A percentile compares a stretch with the other conserved stretches of the same genome.
phyloP scores from a whole-genome alignment of 148 eudicot species.

The Chenopodium album region DNA sequence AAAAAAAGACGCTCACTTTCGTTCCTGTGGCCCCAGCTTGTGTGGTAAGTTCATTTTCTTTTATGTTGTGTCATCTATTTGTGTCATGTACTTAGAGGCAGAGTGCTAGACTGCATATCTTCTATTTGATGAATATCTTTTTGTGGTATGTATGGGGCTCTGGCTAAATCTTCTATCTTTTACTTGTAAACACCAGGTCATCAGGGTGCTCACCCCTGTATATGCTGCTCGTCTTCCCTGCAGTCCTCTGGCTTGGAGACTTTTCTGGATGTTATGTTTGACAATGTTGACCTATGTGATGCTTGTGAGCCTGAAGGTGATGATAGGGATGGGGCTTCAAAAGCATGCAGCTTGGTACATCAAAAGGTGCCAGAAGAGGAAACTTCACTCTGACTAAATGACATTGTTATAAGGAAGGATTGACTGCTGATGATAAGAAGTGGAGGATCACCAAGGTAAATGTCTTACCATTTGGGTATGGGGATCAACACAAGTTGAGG shows the following conservation, averaged over 20 bases:
- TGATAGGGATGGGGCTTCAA: slow-evolving; percentile 79
- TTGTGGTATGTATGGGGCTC: not conserved
- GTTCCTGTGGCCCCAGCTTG: slow-evolving; percentile 97
- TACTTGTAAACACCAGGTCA: slow-evolving; percentile 50
- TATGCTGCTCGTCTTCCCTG: slow-evolving; percentile 83
- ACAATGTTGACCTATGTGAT: slow-evolving; percentile 66
- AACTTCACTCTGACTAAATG: slow-evolving; percentile 70
- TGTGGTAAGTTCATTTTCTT: slow-evolving; percentile 54
- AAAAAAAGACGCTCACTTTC: slow-evolving; percentile 69
- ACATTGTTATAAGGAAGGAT: not conserved
- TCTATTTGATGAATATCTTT: not conserved
- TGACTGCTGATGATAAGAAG: not conserved
- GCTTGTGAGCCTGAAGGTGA: slow-evolving; percentile 82
- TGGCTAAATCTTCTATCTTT: not conserved
- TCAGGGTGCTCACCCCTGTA: slow-evolving; percentile 83
- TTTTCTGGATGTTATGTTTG: slow-evolving; percentile 67
- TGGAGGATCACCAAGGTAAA: not conserved
- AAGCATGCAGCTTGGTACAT: slow-evolving; percentile 87
- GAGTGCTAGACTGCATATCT: not conserved
- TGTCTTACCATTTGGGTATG: too few relatives aligned
- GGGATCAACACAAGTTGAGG: not conserved
- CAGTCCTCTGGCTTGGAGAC: slow-evolving; percentile 69
- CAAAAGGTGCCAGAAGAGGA: slow-evolving; percentile 67
- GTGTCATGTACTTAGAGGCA: slow-evolving; percentile 3
- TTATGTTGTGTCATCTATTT: not conserved